These are phyloP conservation scores for Brassica rapa DNA, from an alignment of 345 rosid genomes.

Conservation along the genomic window DNA sequence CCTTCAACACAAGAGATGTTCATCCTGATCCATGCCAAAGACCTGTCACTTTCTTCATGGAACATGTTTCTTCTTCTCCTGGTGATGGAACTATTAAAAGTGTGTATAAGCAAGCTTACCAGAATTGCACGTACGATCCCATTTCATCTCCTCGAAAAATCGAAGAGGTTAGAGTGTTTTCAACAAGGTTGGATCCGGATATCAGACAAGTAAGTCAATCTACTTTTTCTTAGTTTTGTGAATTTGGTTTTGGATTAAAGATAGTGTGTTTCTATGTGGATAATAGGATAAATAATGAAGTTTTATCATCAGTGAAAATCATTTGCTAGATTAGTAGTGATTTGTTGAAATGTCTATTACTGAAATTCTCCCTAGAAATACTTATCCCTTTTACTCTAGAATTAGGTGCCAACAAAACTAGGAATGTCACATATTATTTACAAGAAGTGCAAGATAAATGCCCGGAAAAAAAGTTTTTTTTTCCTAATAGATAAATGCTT, in stretches of 20 bases:
- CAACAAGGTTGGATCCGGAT: constrained; percentile 55
- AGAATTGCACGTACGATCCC: constrained; percentile 48
- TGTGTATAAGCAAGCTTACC: constrained; percentile 53
- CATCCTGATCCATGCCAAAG: constrained; percentile 67
- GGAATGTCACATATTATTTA: background rate
- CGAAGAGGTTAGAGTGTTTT: constrained; percentile 64
- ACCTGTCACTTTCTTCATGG: constrained; percentile 68
- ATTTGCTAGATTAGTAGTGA: background rate
- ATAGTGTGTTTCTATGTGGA: background rate
- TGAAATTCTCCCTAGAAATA: background rate
- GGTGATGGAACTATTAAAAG: constrained; percentile 41
- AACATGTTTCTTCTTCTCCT: constrained; percentile 31
- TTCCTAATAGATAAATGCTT: background rate
- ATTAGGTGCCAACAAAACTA: background rate
- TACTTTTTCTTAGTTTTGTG: background rate
- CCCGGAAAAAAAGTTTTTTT: background rate
- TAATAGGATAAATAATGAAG: background rate
- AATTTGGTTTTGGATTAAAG: background rate
- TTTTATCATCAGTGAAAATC: background rate
- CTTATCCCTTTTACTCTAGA: background rate
- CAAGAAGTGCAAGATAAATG: background rate
- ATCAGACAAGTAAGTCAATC: constrained; percentile 57
- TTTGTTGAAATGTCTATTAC: background rate
- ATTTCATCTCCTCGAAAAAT: constrained; percentile 59
- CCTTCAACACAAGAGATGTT: constrained; percentile 55